Percentiles rank a stretch among this genome's conserved stretches.
These are phyloP conservation scores for Suillus hirtellus DNA, from an alignment of 768 basidiomycete species.

Conservation along the genomic window DNA sequence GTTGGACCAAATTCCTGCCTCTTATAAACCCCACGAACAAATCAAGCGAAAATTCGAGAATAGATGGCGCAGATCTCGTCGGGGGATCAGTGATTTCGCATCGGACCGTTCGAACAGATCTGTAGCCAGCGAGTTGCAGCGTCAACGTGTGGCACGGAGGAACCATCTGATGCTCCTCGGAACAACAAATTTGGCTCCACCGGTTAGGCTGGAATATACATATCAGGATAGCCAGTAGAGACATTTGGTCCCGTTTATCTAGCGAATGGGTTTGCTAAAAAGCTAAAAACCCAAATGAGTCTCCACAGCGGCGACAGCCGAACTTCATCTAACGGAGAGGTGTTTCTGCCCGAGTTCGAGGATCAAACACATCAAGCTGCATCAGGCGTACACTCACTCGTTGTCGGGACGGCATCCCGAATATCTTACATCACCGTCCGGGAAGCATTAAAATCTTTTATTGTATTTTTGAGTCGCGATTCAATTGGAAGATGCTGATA, in stretches of 20 bases:
- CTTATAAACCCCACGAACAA: conserved; percentile 28
- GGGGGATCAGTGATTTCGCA: conserved; percentile 25
- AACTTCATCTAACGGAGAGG: conserved; percentile 20
- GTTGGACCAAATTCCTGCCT: conserved; percentile 7
- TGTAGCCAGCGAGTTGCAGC: conserved; percentile 20
- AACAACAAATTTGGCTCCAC: conserved; percentile 28
- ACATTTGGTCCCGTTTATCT: conserved; percentile 20
- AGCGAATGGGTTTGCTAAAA: conserved; percentile 30
- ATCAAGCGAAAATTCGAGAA: conserved; percentile 20
- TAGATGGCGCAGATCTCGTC: conserved; percentile 28
- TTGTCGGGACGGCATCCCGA: conserved; percentile 27
- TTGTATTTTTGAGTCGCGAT: not conserved
- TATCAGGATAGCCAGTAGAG: conserved; percentile 21
- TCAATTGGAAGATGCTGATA: not conserved
- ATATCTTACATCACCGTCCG: conserved; percentile 11
- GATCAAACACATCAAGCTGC: conserved; percentile 21
- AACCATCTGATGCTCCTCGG: conserved; percentile 33
- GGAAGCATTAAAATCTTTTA: not conserved
- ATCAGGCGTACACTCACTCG: conserved; percentile 19
- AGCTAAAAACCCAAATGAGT: conserved; percentile 37
- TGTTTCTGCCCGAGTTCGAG: conserved; percentile 18
- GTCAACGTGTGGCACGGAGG: conserved; percentile 27
- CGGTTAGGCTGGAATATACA: conserved; percentile 20
- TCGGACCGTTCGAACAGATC: conserved; percentile 25
- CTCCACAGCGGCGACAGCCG: conserved; percentile 26